phyloP scores from a whole-genome alignment of 176 grass and related monocot genomes.

The Rhynchospora breviuscula region DNA sequence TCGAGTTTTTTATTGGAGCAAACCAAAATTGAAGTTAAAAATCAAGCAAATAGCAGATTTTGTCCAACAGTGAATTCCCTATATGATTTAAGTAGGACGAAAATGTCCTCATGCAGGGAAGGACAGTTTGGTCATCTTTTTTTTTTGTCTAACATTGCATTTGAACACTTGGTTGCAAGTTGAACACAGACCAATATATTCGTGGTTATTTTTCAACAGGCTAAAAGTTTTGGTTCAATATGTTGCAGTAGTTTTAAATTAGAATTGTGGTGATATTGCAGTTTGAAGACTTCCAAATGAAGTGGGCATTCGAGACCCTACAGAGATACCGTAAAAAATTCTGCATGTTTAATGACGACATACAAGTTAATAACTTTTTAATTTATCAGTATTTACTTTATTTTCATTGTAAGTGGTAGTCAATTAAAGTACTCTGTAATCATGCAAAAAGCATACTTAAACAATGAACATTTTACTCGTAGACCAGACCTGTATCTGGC shows the following conservation, averaged over 20 bases:
- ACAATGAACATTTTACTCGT: neutral
- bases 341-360: slow-evolving; percentile 97
- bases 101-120: neutral
- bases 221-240: neutral
- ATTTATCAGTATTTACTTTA: neutral
- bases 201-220: neutral
- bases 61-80: slow-evolving; percentile 2
- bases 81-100: neutral
- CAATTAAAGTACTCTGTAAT: neutral
- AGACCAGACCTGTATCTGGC: neutral
- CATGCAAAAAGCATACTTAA: neutral
- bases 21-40: neutral
- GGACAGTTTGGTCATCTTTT: neutral
- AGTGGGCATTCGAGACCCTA: slow-evolving; percentile 98
- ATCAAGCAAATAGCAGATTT: neutral
- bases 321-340: slow-evolving; percentile 78
- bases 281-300: slow-evolving; percentile 99
- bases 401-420: neutral
- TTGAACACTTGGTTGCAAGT: neutral
- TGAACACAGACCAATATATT: neutral
- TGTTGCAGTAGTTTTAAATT: neutral
- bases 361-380: slow-evolving; percentile 44
- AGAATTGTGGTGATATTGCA: slow-evolving; percentile 31
- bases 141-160: neutral
- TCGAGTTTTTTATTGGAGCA: neutral